A percentile compares a stretch with the other conserved stretches of the same genome.
Evolutionary conservation across 768 basidiomycete genomes (phyloP).

Genomic region (Kwoniella sp.): DNA sequence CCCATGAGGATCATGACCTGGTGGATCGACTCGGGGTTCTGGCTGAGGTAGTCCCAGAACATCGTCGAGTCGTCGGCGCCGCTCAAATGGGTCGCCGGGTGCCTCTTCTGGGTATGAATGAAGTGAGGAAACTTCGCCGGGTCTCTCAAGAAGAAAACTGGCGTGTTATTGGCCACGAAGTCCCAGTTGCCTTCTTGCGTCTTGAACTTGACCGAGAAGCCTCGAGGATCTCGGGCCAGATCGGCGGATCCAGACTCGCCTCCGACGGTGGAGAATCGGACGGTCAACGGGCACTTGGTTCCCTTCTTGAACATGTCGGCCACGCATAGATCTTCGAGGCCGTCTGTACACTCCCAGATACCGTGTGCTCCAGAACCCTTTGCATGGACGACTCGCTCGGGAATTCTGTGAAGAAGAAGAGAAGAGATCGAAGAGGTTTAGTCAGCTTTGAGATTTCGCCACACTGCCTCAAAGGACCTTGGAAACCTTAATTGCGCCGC

Average conservation of each 20-base stretch:
- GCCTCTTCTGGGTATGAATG: constrained; percentile 59
- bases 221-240: constrained; percentile 58
- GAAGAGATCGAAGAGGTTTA: neutral
- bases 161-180: constrained; percentile 53
- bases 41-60: constrained; percentile 65
- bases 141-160: constrained; percentile 49
- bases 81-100: constrained; percentile 87
- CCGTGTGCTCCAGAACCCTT: constrained; percentile 71
- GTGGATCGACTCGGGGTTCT: constrained; percentile 59
- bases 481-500: no score
- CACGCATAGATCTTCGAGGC: constrained; percentile 56
- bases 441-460: neutral
- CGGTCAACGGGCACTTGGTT: constrained; percentile 50
- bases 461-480: no score
- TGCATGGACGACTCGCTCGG: constrained; percentile 58
- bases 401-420: constrained; percentile 28
- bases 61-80: constrained; percentile 67
- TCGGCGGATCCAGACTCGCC: constrained; percentile 60
- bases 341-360: constrained; percentile 57
- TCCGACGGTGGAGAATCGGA: constrained; percentile 59
- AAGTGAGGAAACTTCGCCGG: constrained; percentile 60
- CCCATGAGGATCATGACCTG: constrained; percentile 60
- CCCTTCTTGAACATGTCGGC: constrained; percentile 58
- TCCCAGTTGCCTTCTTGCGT: constrained; percentile 60
- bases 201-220: constrained; percentile 59